Base-by-base conservation (phyloP, 352 stramenopile species). In the Globisporangium paddicum region DNA sequence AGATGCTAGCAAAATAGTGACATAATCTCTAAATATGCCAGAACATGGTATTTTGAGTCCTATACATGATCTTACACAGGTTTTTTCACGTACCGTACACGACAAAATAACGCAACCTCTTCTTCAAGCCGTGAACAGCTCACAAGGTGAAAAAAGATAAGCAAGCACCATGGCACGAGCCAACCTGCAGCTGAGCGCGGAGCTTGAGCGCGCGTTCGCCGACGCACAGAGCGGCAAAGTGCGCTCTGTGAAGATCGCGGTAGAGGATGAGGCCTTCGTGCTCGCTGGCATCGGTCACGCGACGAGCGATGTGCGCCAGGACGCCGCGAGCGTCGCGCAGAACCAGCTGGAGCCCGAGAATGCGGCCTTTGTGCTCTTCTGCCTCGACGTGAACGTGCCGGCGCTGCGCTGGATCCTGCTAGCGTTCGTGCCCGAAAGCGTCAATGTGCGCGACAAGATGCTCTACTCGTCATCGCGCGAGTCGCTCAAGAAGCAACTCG, bases 381-480 rank as follows among this genome's bases (percentile, higher is more conserved):
- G 83, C 46, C 67, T 81, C n/a, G 78, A 90, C 40, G 83, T 87
- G 53, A 75, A 79, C 62, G 79, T 87, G 46, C 63, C 79, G 4
- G 80, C 83, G 42, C 55, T 90, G 56, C 80, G 81, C 32, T 96
- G 86, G 86, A 73, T 93, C 26, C 55, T 96, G 53, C 62, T 94
- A 9, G 81, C 82, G 44, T 93, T 91, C 53, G 86, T 94, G 23
- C 79, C 84, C 7, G 86, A 96, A 53, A 60, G 55, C 26, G 80
- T 87, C 46, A 87, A 70, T 41, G 89, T 94, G 51, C 81, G 87
- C 26, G 87, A 96, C 62, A 93, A 93, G 63, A 97, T 97, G 89
- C 72, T 97, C 28, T 97, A 96, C 74, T 96, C 89, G 62, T 96
- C 86, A 44, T 93, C 89, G 50, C 84, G 89, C 42, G 86, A 96